These are phyloP conservation scores for Rutstroemia sp. DNA, from an alignment of 2,329 filamentous ascomycete genomes.

Conservation along the genomic window DNA sequence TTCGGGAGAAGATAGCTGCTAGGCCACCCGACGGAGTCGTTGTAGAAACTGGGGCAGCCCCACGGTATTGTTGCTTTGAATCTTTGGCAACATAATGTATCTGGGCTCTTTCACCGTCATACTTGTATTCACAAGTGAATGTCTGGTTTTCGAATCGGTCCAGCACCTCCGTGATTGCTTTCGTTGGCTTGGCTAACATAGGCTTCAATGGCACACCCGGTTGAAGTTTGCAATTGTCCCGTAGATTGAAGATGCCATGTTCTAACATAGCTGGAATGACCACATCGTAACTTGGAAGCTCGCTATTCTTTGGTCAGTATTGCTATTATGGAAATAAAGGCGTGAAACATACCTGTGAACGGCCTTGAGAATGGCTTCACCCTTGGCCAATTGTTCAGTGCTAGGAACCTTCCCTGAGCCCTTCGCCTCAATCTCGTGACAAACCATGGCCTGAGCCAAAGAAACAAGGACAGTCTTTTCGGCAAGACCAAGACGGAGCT, in stretches of 20 bases:
- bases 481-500: constrained; percentile 82
- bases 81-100: constrained; percentile 94
- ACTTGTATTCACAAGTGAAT: constrained; percentile 99
- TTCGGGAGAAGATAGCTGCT: constrained; percentile 90
- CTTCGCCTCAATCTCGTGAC: constrained; percentile 68
- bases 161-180: constrained; percentile 94
- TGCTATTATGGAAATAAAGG: no score
- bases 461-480: constrained; percentile 89
- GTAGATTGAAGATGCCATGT: constrained; percentile 75
- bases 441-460: constrained; percentile 79
- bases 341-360: constrained; percentile 64
- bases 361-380: constrained; percentile 78
- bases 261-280: constrained; percentile 86
- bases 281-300: constrained; percentile 89
- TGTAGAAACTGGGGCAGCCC: constrained; percentile 50
- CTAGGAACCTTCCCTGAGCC: constrained; percentile 58
- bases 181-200: constrained; percentile 97
- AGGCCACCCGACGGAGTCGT: constrained; percentile 54
- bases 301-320: constrained; percentile 47
- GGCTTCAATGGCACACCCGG: constrained; percentile 94
- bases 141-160: constrained; percentile 92
- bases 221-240: constrained; percentile 80
- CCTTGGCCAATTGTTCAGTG: constrained; percentile 70
- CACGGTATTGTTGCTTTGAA: constrained; percentile 59
- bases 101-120: constrained; percentile 95